Evolutionary conservation across 2,329 filamentous ascomycete species (phyloP).

Genomic region (Neonectria coccinea): DNA sequence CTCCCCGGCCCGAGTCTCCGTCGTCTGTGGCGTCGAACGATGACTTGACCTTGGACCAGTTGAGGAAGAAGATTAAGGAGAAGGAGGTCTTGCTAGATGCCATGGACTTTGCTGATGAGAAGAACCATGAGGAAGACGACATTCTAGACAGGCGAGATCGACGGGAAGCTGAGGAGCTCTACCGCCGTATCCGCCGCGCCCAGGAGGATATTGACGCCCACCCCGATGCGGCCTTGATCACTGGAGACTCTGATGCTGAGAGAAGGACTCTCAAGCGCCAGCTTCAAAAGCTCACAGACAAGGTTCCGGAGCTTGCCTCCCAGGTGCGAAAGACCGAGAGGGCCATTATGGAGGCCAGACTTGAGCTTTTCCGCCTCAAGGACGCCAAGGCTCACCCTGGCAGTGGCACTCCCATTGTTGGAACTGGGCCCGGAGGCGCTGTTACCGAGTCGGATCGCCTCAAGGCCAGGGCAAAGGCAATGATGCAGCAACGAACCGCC

Average conservation of each 20-base stretch:
- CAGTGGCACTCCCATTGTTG: constrained; percentile 83
- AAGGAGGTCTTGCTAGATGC: constrained; percentile 95
- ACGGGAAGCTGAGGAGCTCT: constrained; percentile 92
- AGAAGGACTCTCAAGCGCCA: constrained; percentile 87
- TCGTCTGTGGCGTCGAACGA: constrained; percentile 78
- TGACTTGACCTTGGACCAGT: constrained; percentile 85
- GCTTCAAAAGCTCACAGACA: constrained; percentile 88
- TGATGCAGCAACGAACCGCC: constrained; percentile 98
- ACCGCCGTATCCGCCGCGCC: constrained; percentile 88
- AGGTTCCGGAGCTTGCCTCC: constrained; percentile 90
- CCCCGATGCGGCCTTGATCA: constrained; percentile 77
- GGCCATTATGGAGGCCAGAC: constrained; percentile 88
- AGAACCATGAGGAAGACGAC: constrained; percentile 89
- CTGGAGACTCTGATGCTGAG: constrained; percentile 88
- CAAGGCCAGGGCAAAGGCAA: constrained; percentile 94
- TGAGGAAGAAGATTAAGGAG: constrained; percentile 92
- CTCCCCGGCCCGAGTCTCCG: constrained; percentile 84
- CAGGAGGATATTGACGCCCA: constrained; percentile 96
- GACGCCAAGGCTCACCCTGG: constrained; percentile 93
- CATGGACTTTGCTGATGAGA: constrained; percentile 96
- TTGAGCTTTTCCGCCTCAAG: constrained; percentile 92
- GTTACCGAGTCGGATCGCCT: constrained; percentile 94
- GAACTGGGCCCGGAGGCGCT: constrained; percentile 89
- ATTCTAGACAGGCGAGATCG: constrained; percentile 90
- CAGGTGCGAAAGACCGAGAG: constrained; percentile 92